These are phyloP conservation scores for Fusarium praegraminearum DNA, from an alignment of 2,329 filamentous ascomycete genomes.

Conservation along the genomic window DNA sequence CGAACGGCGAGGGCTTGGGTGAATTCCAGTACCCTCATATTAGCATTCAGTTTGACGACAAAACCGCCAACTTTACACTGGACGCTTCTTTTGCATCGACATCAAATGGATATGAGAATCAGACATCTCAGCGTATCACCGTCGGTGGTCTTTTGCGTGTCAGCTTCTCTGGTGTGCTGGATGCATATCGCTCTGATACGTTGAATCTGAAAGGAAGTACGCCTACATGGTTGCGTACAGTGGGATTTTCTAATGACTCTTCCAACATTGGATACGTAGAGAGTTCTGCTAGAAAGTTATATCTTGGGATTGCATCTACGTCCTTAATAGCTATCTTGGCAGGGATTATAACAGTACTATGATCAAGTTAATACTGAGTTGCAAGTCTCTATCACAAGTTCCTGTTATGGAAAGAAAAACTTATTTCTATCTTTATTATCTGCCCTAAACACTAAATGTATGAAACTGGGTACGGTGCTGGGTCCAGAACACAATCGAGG, in stretches of 20 bases:
- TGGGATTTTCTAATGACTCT: conserved; percentile 2
- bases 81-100: neutral
- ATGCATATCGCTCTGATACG: neutral
- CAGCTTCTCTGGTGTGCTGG: neutral
- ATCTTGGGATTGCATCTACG: neutral
- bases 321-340: accelerated
- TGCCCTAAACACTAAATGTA: no score
- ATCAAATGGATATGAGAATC: neutral
- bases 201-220: accelerated
- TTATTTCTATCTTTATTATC: no score
- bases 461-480: no score
- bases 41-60: neutral
- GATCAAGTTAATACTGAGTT: accelerated
- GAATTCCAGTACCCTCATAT: accelerated
- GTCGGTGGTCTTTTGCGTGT: neutral
- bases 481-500: no score
- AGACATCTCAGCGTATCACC: accelerated
- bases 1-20: neutral
- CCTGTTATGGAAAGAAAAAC: no score
- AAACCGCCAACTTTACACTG: neutral
- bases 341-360: accelerated
- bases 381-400: no score
- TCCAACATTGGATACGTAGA: neutral
- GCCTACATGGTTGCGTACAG: neutral
- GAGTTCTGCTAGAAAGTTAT: neutral